Evolutionary conservation across 192 early-diverging fungal species (phyloP), one percentile per base, ranked within the genome.

Genomic region (Coemansia sp.): DNA sequence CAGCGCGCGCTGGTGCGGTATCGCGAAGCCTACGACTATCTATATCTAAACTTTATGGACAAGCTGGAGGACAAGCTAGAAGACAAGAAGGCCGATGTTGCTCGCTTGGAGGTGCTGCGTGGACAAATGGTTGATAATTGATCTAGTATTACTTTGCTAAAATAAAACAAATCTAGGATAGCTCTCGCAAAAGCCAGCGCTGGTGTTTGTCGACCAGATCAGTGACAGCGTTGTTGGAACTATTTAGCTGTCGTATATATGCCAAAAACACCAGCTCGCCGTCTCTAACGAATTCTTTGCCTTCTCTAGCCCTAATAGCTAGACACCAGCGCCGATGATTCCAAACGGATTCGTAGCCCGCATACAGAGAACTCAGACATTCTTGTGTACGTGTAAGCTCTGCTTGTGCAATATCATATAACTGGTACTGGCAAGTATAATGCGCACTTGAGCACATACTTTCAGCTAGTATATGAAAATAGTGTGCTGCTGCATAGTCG

Each of bases 401-500:
- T 9, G 52, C n/a, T 14, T 22, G 51, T 19, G 57, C 68, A 60
- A 66, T 53, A 3, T 47, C 64, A 24, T 50, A 22, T 2, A 66
- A 38, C 47, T 25, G 47, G 22, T 27, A 8, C 15, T 24, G 25
- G 17, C 43, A 37, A 24, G 47, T 19, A 15, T 19, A 17, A 49
- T 6, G 15, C 47, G 19, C 6, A 17, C n/a, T 49, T 21, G 47
- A 8, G 17, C 47, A 49, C 12, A 49, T 21, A 1, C 62, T 60
- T 2, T 68, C 61, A 5, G 61, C 60, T 14, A 73, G 60, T 22
- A 63, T 15, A 35, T 79, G 76, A 12, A 70, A 60, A 49, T 79
- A 79, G 57, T 79, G 76, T 2, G 54, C 65, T n/a, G 76, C 71
- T 5, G 76, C 76, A 35, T 73, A 79, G 62, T 79, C 76, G 2